Percentiles rank a stretch among this genome's conserved stretches.
These are phyloP conservation scores for Coemansia javaensis DNA, from an alignment of 192 early-diverging fungal species.

Conservation along the genomic window DNA sequence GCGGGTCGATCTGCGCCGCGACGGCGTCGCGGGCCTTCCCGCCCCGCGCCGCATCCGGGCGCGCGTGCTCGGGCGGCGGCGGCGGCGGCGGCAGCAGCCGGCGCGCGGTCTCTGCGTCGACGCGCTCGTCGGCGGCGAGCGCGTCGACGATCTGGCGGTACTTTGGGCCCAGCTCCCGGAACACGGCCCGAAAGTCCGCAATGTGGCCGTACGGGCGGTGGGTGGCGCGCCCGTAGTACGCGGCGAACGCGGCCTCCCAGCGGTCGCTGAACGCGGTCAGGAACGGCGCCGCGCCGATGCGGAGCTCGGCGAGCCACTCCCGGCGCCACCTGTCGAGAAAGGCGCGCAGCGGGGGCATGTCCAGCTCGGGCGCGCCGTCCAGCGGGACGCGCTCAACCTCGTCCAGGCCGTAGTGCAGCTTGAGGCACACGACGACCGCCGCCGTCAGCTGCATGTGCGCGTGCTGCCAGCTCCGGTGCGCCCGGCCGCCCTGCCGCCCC, in stretches of 20 bases:
- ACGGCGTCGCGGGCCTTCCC: background rate
- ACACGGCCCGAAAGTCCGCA: background rate
- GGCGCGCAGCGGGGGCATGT: conserved; percentile 22
- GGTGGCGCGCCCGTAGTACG: conserved; percentile 20
- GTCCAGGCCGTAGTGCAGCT: conserved; percentile 47
- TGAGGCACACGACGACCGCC: conserved; percentile 28
- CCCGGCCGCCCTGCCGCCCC: background rate
- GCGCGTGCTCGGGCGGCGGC: too few species aligned
- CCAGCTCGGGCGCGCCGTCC: background rate
- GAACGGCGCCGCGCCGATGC: conserved; percentile 17
- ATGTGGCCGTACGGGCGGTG: background rate
- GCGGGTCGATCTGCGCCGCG: conserved; percentile 1
- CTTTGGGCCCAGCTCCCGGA: conserved; percentile 10
- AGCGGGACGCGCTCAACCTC: conserved; percentile 32
- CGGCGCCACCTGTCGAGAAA: conserved; percentile 33
- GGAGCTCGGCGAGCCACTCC: conserved; percentile 28
- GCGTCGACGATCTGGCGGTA: conserved; percentile 15
- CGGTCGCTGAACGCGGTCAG: conserved; percentile 17
- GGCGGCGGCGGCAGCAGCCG: conserved; percentile 8
- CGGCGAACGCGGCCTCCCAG: conserved; percentile 28
- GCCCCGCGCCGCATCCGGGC: too few species aligned
- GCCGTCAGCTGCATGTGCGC: conserved; percentile 3
- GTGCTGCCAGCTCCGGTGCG: too few species aligned
- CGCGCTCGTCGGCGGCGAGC: background rate
- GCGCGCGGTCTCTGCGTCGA: conserved; percentile 6